phyloP scores from a whole-genome alignment of 306 rosid species.

The Pyrus betulifolia region DNA sequence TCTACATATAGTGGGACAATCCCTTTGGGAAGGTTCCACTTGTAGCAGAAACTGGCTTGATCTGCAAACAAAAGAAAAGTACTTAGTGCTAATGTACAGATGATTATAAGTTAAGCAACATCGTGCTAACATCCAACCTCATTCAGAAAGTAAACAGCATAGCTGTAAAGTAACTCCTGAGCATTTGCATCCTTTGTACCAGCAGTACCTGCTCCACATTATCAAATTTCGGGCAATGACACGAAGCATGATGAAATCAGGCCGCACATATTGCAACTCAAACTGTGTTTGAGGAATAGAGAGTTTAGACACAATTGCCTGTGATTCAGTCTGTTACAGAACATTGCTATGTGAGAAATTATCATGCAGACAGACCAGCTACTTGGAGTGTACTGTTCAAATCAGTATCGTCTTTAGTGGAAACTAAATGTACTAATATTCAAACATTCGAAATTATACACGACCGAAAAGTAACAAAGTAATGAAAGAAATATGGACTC shows the following conservation, averaged over 20 bases:
- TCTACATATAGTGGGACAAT: constrained; percentile 74
- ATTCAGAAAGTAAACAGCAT: constrained; percentile 75
- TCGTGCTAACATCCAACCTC: constrained; percentile 50
- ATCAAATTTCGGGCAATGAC: constrained; percentile 89
- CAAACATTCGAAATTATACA: constrained; percentile 1
- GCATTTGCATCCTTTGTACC: constrained; percentile 83
- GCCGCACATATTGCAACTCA: constrained; percentile 94
- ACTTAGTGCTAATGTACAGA: constrained; percentile 2
- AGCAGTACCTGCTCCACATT: constrained; percentile 98
- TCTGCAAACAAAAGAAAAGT: constrained; percentile 34
- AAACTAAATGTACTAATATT: constrained; percentile 18
- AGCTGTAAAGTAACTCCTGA: constrained; percentile 73
- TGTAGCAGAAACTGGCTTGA: constrained; percentile 64
- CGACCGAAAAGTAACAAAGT: neutral
- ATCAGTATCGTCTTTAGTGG: constrained; percentile 11
- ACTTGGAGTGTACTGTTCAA: constrained; percentile 13
- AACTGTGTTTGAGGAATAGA: constrained; percentile 71
- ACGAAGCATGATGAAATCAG: constrained; percentile 95
- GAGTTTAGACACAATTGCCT: constrained; percentile 76
- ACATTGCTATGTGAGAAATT: constrained; percentile 21
- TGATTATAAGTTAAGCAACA: constrained; percentile 19
- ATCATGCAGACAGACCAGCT: constrained; percentile 6
- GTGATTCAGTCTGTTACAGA: constrained; percentile 75
- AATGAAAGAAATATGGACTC: constrained; percentile 10
- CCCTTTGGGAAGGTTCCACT: constrained; percentile 78